Evolutionary conservation across 768 basidiomycete genomes (phyloP).

Genomic region (Tephrocybe sp.): DNA sequence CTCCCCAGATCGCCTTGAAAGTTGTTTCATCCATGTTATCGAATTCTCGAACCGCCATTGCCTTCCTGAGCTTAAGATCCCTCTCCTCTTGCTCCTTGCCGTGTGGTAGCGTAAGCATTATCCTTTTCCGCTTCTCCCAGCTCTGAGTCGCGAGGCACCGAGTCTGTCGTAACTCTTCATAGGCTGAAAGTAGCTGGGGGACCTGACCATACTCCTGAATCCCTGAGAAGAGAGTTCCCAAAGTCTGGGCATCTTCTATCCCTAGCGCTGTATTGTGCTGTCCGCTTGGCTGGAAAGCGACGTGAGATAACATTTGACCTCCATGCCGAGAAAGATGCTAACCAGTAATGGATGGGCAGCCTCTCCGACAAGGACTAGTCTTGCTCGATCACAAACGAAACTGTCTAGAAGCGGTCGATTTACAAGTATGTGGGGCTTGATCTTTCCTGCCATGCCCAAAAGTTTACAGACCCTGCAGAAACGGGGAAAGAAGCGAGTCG

Average conservation of each 20-base stretch:
- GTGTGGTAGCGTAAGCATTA: conserved; percentile 39
- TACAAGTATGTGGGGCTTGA: conserved; percentile 28
- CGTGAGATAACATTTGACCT: background rate
- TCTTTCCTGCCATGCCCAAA: conserved; percentile 23
- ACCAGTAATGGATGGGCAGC: conserved; percentile 58
- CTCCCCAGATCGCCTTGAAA: conserved; percentile 49
- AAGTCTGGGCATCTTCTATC: conserved; percentile 61
- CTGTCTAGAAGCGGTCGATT: conserved; percentile 35
- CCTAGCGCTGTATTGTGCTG: conserved; percentile 49
- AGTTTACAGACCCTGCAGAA: conserved; percentile 31
- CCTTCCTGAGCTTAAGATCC: conserved; percentile 37
- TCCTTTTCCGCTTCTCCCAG: conserved; percentile 44
- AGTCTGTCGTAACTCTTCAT: conserved; percentile 55
- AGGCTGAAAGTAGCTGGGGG: conserved; percentile 46
- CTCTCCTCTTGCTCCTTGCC: conserved; percentile 44
- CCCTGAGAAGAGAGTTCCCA: conserved; percentile 57
- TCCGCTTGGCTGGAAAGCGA: conserved; percentile 44
- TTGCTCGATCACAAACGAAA: conserved; percentile 46
- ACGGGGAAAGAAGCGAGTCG: background rate
- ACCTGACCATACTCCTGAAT: conserved; percentile 46
- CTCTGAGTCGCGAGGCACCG: conserved; percentile 45
- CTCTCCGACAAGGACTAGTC: conserved; percentile 54
- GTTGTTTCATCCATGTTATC: conserved; percentile 44
- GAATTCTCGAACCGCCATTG: conserved; percentile 28
- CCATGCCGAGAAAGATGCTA: conserved; percentile 8